Conservation (phyloP, 441 rosid species). For the Erodium texanum region DNA sequence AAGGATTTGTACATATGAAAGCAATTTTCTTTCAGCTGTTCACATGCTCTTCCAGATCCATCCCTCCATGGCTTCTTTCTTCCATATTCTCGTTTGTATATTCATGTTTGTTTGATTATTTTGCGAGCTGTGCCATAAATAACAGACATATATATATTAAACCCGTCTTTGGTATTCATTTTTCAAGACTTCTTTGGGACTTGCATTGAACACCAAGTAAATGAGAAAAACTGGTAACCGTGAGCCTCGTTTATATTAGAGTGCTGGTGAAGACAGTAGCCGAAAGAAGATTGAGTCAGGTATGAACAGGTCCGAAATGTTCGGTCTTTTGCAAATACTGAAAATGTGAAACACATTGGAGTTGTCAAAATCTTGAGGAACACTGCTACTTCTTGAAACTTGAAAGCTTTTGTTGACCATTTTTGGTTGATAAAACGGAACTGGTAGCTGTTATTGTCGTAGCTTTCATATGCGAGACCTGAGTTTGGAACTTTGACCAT, state of each 20-base stretch:
- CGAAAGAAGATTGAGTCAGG: neutral
- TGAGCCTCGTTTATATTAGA: neutral
- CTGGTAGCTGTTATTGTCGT: neutral
- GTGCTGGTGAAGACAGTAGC: too few species aligned
- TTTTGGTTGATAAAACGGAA: neutral
- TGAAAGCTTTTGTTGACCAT: neutral
- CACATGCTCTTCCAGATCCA: conserved; percentile 13
- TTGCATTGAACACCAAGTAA: neutral
- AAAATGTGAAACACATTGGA: neutral
- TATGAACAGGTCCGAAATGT: neutral
- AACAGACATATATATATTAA: neutral
- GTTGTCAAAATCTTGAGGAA: neutral
- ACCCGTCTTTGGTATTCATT: neutral
- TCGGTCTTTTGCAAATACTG: neutral
- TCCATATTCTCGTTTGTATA: neutral
- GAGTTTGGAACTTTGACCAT: too few species aligned
- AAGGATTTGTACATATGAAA: conserved; percentile 28
- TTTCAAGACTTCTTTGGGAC: neutral
- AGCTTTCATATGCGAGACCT: too few species aligned
- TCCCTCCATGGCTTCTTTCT: neutral
- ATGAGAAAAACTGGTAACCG: neutral
- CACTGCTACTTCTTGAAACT: neutral
- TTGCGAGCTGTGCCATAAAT: neutral
- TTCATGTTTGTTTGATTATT: neutral
- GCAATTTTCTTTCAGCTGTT: conserved; percentile 9